These are phyloP conservation scores for Senna siamea DNA, from an alignment of 306 rosid species.

Conservation along the genomic window DNA sequence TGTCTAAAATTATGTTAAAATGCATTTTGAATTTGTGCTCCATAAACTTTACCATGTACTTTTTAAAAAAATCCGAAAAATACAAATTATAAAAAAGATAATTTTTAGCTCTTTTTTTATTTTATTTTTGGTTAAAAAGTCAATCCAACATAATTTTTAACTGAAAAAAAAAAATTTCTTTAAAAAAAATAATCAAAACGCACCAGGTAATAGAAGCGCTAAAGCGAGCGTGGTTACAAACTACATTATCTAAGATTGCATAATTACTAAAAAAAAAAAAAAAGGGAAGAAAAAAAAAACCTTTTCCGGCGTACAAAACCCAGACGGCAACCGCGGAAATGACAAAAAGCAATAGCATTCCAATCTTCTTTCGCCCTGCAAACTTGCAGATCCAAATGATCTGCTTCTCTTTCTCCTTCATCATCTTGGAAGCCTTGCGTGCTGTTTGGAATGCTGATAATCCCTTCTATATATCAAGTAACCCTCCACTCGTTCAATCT, in stretches of 20 bases:
- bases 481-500: conserved; percentile 72
- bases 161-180: too few relatives aligned
- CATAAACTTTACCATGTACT: too few relatives aligned
- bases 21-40: too few relatives aligned
- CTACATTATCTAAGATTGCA: background rate
- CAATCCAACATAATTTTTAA: too few relatives aligned
- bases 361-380: conserved; percentile 77
- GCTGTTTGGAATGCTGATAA: conserved; percentile 52
- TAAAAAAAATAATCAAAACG: too few relatives aligned
- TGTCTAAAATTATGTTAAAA: too few relatives aligned
- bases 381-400: conserved; percentile 81
- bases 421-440: conserved; percentile 68
- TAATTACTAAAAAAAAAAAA: background rate
- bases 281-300: conserved; percentile 40
- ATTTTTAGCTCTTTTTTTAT: too few relatives aligned
- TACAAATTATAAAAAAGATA: too few relatives aligned
- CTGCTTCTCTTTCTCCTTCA: conserved; percentile 77
- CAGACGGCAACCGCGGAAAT: conserved; percentile 75
- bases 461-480: conserved; percentile 62
- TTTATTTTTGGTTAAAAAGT: too few relatives aligned
- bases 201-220: background rate
- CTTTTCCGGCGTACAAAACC: conserved; percentile 81
- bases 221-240: background rate
- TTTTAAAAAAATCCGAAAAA: too few relatives aligned
- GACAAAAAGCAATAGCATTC: conserved; percentile 84